A percentile compares a stretch with the other conserved stretches of the same genome.
Evolutionary conservation across 2,329 filamentous ascomycete genomes (phyloP).

Genomic region (Exophiala bonariae): DNA sequence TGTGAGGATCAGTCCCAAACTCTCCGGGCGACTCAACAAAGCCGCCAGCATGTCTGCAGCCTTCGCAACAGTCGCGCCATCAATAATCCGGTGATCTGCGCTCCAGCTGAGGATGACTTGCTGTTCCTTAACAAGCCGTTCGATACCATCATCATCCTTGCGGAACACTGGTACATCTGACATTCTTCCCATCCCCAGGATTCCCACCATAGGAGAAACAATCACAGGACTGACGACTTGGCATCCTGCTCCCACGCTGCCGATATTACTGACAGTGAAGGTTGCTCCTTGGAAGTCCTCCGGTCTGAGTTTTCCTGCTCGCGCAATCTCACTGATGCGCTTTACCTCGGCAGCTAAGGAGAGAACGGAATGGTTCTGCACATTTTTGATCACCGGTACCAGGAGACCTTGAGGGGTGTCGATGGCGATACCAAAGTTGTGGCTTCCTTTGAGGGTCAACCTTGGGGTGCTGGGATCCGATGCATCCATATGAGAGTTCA

Average conservation of each 20-base stretch:
- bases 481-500: conserved; percentile 80
- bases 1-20: too few species aligned
- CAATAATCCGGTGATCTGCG: conserved; percentile 88
- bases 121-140: conserved; percentile 70
- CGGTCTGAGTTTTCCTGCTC: conserved; percentile 69
- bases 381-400: conserved; percentile 87
- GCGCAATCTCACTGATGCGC: conserved; percentile 71
- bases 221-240: conserved; percentile 82
- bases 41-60: conserved; percentile 72
- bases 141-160: conserved; percentile 38
- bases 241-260: conserved; percentile 80
- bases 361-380: conserved; percentile 72
- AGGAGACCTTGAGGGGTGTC: conserved; percentile 85
- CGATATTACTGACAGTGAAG: conserved; percentile 95
- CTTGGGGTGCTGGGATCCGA: conserved; percentile 64
- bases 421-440: conserved; percentile 95
- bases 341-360: conserved; percentile 75
- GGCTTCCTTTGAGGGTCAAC: conserved; percentile 74
- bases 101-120: conserved; percentile 94
- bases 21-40: not conserved
- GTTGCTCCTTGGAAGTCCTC: conserved; percentile 83
- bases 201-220: conserved; percentile 84
- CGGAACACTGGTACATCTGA: conserved; percentile 77
- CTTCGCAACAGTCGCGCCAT: conserved; percentile 90
- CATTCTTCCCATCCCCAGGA: conserved; percentile 81